These are phyloP conservation scores for Chiua sp. DNA, from an alignment of 1,284 basidiomycete genomes.

Conservation along the genomic window DNA sequence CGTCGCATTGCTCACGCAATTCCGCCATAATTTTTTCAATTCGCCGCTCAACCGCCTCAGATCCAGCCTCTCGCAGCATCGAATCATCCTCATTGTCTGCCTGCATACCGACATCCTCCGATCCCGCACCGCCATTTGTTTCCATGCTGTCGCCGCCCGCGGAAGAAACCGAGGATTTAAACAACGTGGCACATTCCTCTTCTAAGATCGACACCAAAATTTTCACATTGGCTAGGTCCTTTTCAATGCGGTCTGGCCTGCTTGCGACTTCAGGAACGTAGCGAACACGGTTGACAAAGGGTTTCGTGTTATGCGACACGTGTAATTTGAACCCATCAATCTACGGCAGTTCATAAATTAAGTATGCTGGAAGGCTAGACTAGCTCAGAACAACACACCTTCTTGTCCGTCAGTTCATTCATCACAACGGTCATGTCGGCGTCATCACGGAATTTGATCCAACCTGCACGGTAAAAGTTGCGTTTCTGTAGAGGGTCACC, in stretches of 20 bases:
- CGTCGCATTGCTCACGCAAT: slow-evolving; percentile 65
- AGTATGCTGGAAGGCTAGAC: slow-evolving; percentile 1
- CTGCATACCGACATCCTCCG: slow-evolving; percentile 43
- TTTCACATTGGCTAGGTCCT: slow-evolving; percentile 79
- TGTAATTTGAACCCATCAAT: slow-evolving; percentile 94
- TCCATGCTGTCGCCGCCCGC: slow-evolving; percentile 32
- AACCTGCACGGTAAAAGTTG: slow-evolving; percentile 91
- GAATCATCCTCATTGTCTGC: slow-evolving; percentile 57
- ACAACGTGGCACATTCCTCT: slow-evolving; percentile 61
- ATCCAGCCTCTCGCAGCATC: slow-evolving; percentile 64
- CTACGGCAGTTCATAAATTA: slow-evolving; percentile 46
- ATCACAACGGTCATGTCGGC: slow-evolving; percentile 80
- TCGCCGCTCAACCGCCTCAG: slow-evolving; percentile 73
- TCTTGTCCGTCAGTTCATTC: slow-evolving; percentile 78
- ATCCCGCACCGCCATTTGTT: slow-evolving; percentile 35
- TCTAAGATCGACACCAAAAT: slow-evolving; percentile 76
- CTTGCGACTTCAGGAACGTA: slow-evolving; percentile 83
- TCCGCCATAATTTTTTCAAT: slow-evolving; percentile 76
- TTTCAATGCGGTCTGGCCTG: slow-evolving; percentile 75
- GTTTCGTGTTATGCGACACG: slow-evolving; percentile 81
- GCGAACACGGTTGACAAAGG: slow-evolving; percentile 79
- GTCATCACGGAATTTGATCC: slow-evolving; percentile 86
- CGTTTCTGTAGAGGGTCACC: slow-evolving; percentile 91
- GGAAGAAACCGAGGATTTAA: slow-evolving; percentile 40
- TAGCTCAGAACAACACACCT: slow-evolving; percentile 55